Conservation (phyloP, 306 rosid genomes). For the Vigna angularis region DNA sequence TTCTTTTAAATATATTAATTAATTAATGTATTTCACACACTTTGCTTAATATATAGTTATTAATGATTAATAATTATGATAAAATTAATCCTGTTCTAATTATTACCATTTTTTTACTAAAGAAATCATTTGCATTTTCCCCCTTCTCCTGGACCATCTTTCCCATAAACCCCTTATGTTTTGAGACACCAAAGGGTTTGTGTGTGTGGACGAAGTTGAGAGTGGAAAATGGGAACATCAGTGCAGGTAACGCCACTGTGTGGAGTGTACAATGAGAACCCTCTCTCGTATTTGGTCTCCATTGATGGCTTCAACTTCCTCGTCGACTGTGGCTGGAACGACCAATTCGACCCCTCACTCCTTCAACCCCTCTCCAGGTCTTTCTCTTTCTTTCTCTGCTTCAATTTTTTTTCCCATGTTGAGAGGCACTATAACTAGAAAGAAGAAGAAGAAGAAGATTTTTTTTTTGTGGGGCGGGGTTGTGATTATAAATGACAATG, state of each 20-base stretch:
- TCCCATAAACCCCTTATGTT: background rate
- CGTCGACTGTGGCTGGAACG: slow-evolving; percentile 96
- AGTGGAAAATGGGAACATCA: slow-evolving; percentile 77
- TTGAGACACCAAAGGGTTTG: background rate
- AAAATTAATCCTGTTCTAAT: background rate
- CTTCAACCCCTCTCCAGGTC: slow-evolving; percentile 92
- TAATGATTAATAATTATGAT: no score
- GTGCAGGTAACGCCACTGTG: slow-evolving; percentile 88
- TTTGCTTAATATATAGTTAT: no score
- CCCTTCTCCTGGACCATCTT: background rate
- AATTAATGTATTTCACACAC: no score
- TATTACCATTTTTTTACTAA: background rate
- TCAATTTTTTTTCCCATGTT: background rate
- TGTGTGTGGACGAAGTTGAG: background rate
- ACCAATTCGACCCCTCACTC: slow-evolving; percentile 86
- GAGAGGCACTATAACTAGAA: background rate
- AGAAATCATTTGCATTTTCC: background rate
- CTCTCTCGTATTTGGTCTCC: slow-evolving; percentile 87
- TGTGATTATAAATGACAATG: background rate
- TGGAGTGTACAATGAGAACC: slow-evolving; percentile 94
- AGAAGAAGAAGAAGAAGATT: background rate
- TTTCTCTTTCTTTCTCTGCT: background rate
- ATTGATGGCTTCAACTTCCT: slow-evolving; percentile 90
- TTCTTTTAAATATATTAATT: no score
- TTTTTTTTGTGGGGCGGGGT: background rate